Evolutionary conservation across 1,139 yeast species (phyloP).

Genomic region (Hansenula lynferdii): DNA sequence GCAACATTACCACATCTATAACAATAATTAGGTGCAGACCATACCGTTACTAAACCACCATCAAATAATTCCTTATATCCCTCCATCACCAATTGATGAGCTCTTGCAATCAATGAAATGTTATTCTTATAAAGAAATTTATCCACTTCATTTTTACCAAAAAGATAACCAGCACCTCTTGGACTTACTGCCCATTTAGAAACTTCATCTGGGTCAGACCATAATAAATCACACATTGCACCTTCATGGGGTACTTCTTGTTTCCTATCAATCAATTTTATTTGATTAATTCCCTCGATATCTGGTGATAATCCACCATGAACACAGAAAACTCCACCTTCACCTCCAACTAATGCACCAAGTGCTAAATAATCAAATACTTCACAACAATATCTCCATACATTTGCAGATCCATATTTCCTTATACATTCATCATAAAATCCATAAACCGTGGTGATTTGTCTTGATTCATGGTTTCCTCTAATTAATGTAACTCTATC

Average conservation of each 20-base stretch:
- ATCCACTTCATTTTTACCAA: conserved; percentile 84
- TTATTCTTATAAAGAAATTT: conserved; percentile 78
- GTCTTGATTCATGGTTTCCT: conserved; percentile 97
- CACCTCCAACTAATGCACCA: conserved; percentile 82
- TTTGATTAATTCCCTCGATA: conserved; percentile 85
- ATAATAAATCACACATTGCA: conserved; percentile 94
- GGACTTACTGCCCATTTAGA: conserved; percentile 98
- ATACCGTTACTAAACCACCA: conserved; percentile 84
- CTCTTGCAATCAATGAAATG: conserved; percentile 86
- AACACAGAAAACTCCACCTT: conserved; percentile 69
- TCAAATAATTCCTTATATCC: conserved; percentile 89
- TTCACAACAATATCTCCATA: conserved; percentile 77
- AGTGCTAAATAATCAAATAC: conserved; percentile 92
- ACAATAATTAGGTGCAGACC: conserved; percentile 94
- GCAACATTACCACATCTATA: conserved; percentile 96
- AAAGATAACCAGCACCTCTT: conserved; percentile 96
- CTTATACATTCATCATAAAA: conserved; percentile 96
- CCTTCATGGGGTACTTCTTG: conserved; percentile 99
- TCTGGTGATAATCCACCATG: conserved; percentile 98
- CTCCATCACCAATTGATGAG: conserved; percentile 98
- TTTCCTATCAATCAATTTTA: conserved; percentile 47
- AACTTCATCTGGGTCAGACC: conserved; percentile 98
- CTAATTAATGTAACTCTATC: conserved; percentile 88
- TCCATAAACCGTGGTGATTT: conserved; percentile 96
- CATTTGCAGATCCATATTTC: conserved; percentile 93